phyloP scores from a whole-genome alignment of 2,329 filamentous ascomycete species.

The Monosporascus sp. region DNA sequence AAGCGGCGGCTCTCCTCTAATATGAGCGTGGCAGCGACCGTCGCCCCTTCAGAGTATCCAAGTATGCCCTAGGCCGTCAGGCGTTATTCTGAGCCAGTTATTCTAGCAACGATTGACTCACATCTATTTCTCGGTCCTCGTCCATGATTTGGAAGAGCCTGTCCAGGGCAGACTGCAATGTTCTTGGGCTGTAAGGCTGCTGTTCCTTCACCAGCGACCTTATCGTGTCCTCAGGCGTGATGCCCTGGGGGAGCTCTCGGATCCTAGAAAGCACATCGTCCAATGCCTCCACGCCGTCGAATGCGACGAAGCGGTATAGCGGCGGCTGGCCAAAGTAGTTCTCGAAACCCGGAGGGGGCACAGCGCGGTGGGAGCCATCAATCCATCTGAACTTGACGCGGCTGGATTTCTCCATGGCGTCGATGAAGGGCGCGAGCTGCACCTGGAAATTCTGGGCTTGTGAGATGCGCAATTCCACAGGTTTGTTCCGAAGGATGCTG shows the following conservation, averaged over 20 bases:
- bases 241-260: constrained; percentile 11
- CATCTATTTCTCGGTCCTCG: constrained; percentile 33
- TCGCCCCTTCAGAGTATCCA: constrained; percentile 44
- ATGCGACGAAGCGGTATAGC: constrained; percentile 11
- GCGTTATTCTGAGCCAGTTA: too few relatives aligned
- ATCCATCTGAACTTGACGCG: constrained; percentile 11
- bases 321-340: constrained; percentile 15
- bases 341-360: constrained; percentile 13
- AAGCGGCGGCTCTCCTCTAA: constrained; percentile 30
- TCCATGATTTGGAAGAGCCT: constrained; percentile 32
- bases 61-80: constrained; percentile 26
- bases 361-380: constrained; percentile 11
- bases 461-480: too few relatives aligned
- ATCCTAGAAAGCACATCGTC: constrained; percentile 9
- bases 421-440: constrained; percentile 12
- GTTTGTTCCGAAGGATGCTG: too few relatives aligned
- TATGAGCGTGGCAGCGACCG: constrained; percentile 36
- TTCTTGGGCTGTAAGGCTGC: constrained; percentile 3
- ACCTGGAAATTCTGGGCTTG: constrained; percentile 11
- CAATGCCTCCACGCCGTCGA: constrained; percentile 9
- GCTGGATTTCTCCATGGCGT: constrained; percentile 12
- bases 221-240: constrained; percentile 11
- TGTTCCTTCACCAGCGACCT: constrained; percentile 1
- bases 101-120: too few relatives aligned
- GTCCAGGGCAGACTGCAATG: constrained; percentile 17